Percentiles rank a stretch among this genome's conserved stretches.
These are phyloP conservation scores for Piper betle DNA, from an alignment of 164 flowering plant genomes.

Conservation along the genomic window DNA sequence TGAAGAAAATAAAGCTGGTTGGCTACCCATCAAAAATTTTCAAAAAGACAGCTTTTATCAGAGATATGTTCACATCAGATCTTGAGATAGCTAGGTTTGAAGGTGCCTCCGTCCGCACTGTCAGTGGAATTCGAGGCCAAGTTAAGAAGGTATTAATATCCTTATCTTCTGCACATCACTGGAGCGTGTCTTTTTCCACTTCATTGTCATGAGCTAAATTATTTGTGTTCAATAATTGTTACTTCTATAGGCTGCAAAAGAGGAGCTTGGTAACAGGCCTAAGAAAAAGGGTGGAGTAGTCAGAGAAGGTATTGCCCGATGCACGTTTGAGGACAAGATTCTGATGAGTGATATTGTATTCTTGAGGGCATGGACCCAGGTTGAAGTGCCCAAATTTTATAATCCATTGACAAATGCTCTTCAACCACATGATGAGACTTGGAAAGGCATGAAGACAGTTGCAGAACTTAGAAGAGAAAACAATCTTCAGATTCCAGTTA, in stretches of 20 bases:
- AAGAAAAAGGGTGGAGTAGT: slow-evolving; percentile 49
- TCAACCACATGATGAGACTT: slow-evolving; percentile 63
- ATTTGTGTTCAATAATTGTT: background rate
- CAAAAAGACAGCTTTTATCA: slow-evolving; percentile 86
- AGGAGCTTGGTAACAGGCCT: slow-evolving; percentile 56
- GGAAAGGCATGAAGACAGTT: slow-evolving; percentile 91
- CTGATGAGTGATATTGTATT: slow-evolving; percentile 91
- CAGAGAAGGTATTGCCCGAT: slow-evolving; percentile 82
- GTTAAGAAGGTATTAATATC: slow-evolving; percentile 68
- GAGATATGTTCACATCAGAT: slow-evolving; percentile 89
- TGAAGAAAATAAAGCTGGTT: slow-evolving; percentile 82
- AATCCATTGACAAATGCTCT: slow-evolving; percentile 85
- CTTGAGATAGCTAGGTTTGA: slow-evolving; percentile 92
- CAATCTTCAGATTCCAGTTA: slow-evolving; percentile 60
- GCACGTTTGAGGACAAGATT: slow-evolving; percentile 93
- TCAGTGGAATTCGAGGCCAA: slow-evolving; percentile 92
- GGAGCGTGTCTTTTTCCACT: background rate
- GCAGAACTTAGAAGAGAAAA: slow-evolving; percentile 67
- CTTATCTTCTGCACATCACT: background rate
- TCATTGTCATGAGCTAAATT: background rate
- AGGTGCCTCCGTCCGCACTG: slow-evolving; percentile 81
- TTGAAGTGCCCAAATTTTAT: slow-evolving; percentile 69
- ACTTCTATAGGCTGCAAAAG: slow-evolving; percentile 67
- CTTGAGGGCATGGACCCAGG: slow-evolving; percentile 76
- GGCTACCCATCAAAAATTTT: slow-evolving; percentile 85